These are phyloP conservation scores for Santalum album DNA, from an alignment of 164 flowering plant species.

Conservation along the genomic window DNA sequence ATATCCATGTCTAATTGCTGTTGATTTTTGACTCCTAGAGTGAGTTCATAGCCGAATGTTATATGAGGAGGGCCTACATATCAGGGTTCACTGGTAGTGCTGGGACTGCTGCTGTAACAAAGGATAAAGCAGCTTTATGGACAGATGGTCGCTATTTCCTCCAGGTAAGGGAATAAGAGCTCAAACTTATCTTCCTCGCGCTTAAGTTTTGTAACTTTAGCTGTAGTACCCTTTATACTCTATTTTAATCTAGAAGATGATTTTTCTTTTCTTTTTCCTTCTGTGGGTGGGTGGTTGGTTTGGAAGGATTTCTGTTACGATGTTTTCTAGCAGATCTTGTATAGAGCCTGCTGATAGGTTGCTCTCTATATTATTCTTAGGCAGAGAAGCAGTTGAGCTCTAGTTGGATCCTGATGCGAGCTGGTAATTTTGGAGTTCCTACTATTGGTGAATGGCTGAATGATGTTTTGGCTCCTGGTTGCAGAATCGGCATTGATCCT, in stretches of 20 bases:
- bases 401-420: conserved; percentile 88
- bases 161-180: conserved; percentile 43
- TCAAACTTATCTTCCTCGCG: not conserved
- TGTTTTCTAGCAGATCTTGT: too few species aligned
- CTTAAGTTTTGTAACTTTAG: not conserved
- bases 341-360: not conserved
- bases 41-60: conserved; percentile 96
- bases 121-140: conserved; percentile 95
- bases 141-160: conserved; percentile 98
- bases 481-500: conserved; percentile 90
- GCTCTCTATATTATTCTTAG: conserved; percentile 25
- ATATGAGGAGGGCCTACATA: conserved; percentile 76
- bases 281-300: not conserved
- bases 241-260: not conserved
- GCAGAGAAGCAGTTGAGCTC: conserved; percentile 84
- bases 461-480: conserved; percentile 74
- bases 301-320: too few species aligned
- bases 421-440: conserved; percentile 86
- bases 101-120: conserved; percentile 93
- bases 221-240: not conserved
- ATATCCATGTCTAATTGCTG: not conserved
- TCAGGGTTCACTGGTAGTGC: conserved; percentile 98
- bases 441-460: conserved; percentile 85
- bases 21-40: conserved; percentile 38
- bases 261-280: too few species aligned